Conservation (phyloP, 768 basidiomycete species). For the Amanita thiersii region DNA sequence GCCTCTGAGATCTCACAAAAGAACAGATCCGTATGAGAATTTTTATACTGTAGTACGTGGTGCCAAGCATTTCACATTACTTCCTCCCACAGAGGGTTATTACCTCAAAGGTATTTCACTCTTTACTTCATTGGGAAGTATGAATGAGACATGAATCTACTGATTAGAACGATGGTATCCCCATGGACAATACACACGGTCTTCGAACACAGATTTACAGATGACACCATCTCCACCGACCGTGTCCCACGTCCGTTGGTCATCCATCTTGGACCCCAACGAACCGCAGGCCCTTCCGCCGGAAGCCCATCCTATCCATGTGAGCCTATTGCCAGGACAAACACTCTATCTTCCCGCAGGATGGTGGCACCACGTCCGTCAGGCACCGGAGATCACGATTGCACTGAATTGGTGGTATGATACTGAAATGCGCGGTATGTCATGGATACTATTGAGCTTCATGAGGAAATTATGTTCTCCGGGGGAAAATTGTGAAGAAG, state of each 20-base stretch:
- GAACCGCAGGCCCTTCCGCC: conserved; percentile 34
- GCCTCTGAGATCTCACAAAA: not conserved
- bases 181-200: conserved; percentile 56
- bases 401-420: conserved; percentile 92
- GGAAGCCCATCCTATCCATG: conserved; percentile 54
- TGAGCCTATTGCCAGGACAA: conserved; percentile 66
- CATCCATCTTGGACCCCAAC: conserved; percentile 60
- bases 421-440: conserved; percentile 61
- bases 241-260: conserved; percentile 64
- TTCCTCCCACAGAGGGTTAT: conserved; percentile 88
- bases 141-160: not conserved
- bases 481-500: not conserved
- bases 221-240: conserved; percentile 22
- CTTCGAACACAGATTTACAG: conserved; percentile 21
- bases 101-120: conserved; percentile 57
- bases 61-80: conserved; percentile 74
- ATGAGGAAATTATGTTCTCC: conserved; percentile 29
- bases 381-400: conserved; percentile 52
- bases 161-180: conserved; percentile 50
- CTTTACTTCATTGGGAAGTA: not conserved
- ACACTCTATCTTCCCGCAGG: conserved; percentile 85
- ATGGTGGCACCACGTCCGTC: conserved; percentile 91
- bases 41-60: conserved; percentile 85
- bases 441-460: conserved; percentile 63
- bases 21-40: conserved; percentile 84